Base-by-base conservation (phyloP, 2,329 filamentous ascomycete species). In the Cladophialophora yegresii region DNA sequence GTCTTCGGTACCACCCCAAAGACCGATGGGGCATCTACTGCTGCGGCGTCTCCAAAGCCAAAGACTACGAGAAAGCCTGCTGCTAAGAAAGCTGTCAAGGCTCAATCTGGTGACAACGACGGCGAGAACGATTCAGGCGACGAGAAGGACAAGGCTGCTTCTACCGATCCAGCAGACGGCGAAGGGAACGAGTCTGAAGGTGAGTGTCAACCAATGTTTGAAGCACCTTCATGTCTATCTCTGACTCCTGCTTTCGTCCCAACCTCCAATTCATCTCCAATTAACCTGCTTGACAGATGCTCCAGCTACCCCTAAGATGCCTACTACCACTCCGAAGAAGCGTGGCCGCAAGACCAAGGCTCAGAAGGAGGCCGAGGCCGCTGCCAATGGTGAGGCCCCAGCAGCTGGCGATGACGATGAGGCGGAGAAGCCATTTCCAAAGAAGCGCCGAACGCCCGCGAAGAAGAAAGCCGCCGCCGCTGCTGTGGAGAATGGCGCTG, bases 391-490 rank as follows among this genome's bases (percentile, higher is more conserved):
- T n/a, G 63, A 64, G 20, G 43, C 33, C 7, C 30, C 50, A 12
- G 22, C 58, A 7, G 56, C 22, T 32, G 62, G 28, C 6, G 66
- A 43, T 36, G 62, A 58, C n/a, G 66, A 67, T 1, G 60, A 65
- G 12, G 60, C 63, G 4, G 59, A 62, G 36, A 64, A 64, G 43
- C 47, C 47, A 20, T 59, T 66, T 12, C 33, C 60, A 26, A 68
- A 69, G 61, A 68, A 58, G 28, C 63, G 67, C 58, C 66, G 65
- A 50, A 65, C 64, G 36, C 58, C 58, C 1, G 66, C 61, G 40
- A 71, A 74, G 62, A 75, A 75, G 69, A 71, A 63, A 28, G 32
- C 60, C 23, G 40, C 51, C 33, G 50, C 60, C 16, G 65, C 62
- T 3, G 49, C 47, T 10, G 26, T 28, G 26, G 57, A 51, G 9